These are phyloP conservation scores for Fusarium sp. DNA, from an alignment of 2,329 filamentous ascomycete species.

Conservation along the genomic window DNA sequence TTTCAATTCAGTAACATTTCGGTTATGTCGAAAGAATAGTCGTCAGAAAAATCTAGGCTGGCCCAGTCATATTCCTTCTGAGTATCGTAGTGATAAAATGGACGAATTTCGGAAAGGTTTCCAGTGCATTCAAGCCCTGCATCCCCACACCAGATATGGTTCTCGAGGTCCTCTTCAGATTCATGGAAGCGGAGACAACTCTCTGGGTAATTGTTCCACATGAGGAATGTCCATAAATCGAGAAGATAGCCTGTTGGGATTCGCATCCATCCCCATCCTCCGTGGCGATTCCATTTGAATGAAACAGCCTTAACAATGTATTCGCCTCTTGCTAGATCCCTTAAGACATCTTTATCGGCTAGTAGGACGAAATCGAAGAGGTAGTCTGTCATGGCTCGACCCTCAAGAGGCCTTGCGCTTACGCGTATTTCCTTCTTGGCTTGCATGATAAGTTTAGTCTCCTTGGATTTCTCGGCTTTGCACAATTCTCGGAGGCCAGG, in stretches of 20 bases:
- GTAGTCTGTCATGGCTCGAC: neutral
- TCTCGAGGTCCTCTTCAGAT: neutral
- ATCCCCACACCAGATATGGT: too few species aligned
- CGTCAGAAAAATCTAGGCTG: too few species aligned
- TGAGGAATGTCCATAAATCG: neutral
- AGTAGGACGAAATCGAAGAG: neutral
- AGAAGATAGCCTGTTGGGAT: conserved; percentile 26
- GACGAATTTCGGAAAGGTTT: too few species aligned
- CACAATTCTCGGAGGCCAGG: neutral
- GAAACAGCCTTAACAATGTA: neutral
- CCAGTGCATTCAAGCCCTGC: too few species aligned
- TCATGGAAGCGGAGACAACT: rapidly evolving
- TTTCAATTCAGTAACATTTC: too few species aligned
- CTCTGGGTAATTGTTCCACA: neutral
- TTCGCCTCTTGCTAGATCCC: neutral
- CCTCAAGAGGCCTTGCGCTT: neutral
- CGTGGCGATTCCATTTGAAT: neutral
- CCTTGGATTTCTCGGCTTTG: neutral
- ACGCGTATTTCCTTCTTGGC: rapidly evolving
- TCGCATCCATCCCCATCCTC: conserved; percentile 16
- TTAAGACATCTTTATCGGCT: neutral
- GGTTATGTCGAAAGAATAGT: too few species aligned
- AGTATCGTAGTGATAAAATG: too few species aligned
- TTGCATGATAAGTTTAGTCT: rapidly evolving
- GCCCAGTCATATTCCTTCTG: too few species aligned